Evolutionary conservation across 352 stramenopile genomes (phyloP), one percentile per base, ranked within the genome.

Genomic region (Globisporangium heterothallicum): DNA sequence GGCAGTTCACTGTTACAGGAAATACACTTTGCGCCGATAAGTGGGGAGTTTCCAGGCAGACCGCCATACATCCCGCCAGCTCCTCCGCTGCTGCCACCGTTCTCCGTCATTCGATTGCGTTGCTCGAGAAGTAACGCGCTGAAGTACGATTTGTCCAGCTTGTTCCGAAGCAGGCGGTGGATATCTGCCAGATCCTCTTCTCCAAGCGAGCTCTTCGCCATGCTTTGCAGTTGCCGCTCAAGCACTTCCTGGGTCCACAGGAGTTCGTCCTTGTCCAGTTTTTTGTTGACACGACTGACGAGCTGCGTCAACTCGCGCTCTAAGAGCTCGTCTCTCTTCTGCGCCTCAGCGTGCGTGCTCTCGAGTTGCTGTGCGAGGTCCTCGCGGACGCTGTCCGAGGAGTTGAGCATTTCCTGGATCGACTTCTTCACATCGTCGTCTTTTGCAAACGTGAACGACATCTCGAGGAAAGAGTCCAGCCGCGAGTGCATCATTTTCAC

Each of bases 181-280:
- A 88, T 83, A 36, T 83, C 70, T 19, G 74, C 34, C 1, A 88
- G 66, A 22, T 90, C 77, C 34, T 83, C 57, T 25, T 86, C 78
- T 5, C 81, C 76, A 6, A 88, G 58, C 1, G 74, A 82, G 3
- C 61, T 56, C 49, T 87, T 90, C 10, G 78, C 78, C 22, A 90
- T 68, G 29, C 70, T 83, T 24, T 86, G 68, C 9, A 87, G 64
- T 57, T 87, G 68, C 12, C 74, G 61, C 48, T 88, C 74, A 2
- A 88, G 58, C 16, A 88, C 68, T 35, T 86, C 74, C 42, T 86
- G 76, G 0, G 78, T 90, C 78, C 78, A 90, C 4, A 88, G 62
- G 29, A 90, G 61, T 25, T 90, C 74, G 49, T 86, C 76, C 56
- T 88, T 86, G 57, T 90, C 78, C 2, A 85, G 61, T 34, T 89